Conservation (phyloP, 108 stramenopile species). For the Skeletonema marinoi region DNA sequence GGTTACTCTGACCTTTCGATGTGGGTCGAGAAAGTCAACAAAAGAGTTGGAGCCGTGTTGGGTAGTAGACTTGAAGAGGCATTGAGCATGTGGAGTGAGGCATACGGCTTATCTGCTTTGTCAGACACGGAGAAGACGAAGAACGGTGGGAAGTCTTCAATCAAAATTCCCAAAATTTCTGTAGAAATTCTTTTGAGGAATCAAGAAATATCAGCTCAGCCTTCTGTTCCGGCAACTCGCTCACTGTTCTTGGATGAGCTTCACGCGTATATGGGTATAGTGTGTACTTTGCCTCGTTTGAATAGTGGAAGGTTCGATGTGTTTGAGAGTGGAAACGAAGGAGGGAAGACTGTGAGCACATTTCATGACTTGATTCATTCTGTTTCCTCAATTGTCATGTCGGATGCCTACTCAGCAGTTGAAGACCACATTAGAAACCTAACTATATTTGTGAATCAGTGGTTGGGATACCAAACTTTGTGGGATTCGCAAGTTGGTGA, state of each 20-base stretch:
- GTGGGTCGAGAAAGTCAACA: slow-evolving; percentile 76
- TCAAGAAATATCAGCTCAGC: slow-evolving; percentile 84
- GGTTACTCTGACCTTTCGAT: slow-evolving; percentile 75
- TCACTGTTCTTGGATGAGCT: slow-evolving; percentile 76
- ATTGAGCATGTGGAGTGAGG: slow-evolving; percentile 66
- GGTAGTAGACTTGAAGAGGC: slow-evolving; percentile 68
- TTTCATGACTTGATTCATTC: slow-evolving; percentile 63
- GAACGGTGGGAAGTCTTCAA: slow-evolving; percentile 7
- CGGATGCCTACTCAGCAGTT: slow-evolving; percentile 70
- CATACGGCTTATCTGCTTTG: neutral
- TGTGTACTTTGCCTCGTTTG: slow-evolving; percentile 83
- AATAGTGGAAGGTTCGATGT: slow-evolving; percentile 90
- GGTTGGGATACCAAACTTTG: slow-evolving; percentile 95
- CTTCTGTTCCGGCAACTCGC: slow-evolving; percentile 69
- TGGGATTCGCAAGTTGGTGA: slow-evolving; percentile 93
- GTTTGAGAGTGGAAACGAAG: slow-evolving; percentile 58
- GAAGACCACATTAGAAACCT: slow-evolving; percentile 74
- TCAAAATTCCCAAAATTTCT: slow-evolving; percentile 57
- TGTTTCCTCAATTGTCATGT: slow-evolving; percentile 50
- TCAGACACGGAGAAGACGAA: slow-evolving; percentile 10
- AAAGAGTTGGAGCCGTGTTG: slow-evolving; percentile 66
- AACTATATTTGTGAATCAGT: slow-evolving; percentile 77
- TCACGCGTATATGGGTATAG: slow-evolving; percentile 82
- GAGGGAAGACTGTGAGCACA: slow-evolving; percentile 28
- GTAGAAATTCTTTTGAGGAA: slow-evolving; percentile 84